These are phyloP conservation scores for Raddia guianensis DNA, from an alignment of 176 grass and related monocot species.

Conservation along the genomic window DNA sequence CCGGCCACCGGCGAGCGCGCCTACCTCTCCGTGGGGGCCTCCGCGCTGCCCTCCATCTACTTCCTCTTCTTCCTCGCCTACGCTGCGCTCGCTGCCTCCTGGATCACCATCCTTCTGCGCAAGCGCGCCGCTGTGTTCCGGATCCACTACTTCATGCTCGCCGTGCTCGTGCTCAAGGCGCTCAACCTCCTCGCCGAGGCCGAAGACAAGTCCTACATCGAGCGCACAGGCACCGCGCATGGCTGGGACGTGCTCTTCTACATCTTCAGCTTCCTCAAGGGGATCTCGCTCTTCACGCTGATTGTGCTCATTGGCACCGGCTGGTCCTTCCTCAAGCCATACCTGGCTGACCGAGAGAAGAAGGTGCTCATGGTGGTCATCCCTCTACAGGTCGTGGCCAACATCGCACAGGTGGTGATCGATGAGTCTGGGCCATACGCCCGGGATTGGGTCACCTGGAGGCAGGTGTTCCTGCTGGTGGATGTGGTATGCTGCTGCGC, in stretches of 20 bases:
- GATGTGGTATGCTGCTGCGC: slow-evolving; percentile 96
- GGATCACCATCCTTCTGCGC: slow-evolving; percentile 72
- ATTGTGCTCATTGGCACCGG: slow-evolving; percentile 97
- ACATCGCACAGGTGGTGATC: slow-evolving; percentile 90
- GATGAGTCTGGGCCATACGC: slow-evolving; percentile 92
- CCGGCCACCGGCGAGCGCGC: slow-evolving; percentile 45
- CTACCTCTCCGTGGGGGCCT: slow-evolving; percentile 86
- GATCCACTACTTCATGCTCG: slow-evolving; percentile 99
- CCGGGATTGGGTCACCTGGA: slow-evolving; percentile 86
- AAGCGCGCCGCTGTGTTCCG: slow-evolving; percentile 81
- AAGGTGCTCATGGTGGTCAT: slow-evolving; percentile 96
- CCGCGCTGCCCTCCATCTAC: slow-evolving; percentile 73
- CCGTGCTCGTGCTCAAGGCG: slow-evolving; percentile 83
- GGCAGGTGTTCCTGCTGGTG: slow-evolving; percentile 86
- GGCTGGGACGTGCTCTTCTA: slow-evolving; percentile 98
- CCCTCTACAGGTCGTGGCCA: slow-evolving; percentile 90
- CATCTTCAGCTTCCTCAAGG: slow-evolving; percentile 97
- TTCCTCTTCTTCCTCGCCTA: slow-evolving; percentile 79
- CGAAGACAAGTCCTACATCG: slow-evolving; percentile 94
- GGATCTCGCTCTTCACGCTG: slow-evolving; percentile 94
- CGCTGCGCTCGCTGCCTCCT: slow-evolving; percentile 59
- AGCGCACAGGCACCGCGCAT: slow-evolving; percentile 86
- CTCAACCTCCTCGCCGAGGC: slow-evolving; percentile 85
- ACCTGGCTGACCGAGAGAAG: slow-evolving; percentile 88
- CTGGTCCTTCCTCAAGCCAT: slow-evolving; percentile 97